These are phyloP conservation scores for Skeletonema menzelii DNA, from an alignment of 108 stramenopile species.

Conservation along the genomic window DNA sequence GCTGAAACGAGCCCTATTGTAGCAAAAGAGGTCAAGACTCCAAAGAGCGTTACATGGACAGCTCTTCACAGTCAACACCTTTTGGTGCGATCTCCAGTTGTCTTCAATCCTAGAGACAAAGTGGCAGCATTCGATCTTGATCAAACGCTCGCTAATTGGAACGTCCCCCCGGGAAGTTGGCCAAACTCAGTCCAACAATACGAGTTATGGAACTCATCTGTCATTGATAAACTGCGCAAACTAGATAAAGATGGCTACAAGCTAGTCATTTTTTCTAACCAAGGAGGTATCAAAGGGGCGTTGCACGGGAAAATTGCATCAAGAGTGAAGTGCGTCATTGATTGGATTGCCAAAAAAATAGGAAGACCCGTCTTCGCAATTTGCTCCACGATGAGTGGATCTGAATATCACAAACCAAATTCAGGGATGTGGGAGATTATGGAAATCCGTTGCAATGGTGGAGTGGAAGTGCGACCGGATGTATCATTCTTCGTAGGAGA, in stretches of 20 bases:
- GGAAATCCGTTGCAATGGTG: slow-evolving; percentile 43
- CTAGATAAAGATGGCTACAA: slow-evolving; percentile 61
- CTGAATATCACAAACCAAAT: slow-evolving; percentile 76
- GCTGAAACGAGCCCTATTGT: slow-evolving; percentile 18
- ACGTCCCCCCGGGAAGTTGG: slow-evolving; percentile 41
- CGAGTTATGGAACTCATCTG: slow-evolving; percentile 64
- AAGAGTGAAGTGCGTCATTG: slow-evolving; percentile 57
- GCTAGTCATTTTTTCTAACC: slow-evolving; percentile 76
- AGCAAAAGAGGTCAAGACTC: slow-evolving; percentile 15
- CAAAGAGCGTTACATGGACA: slow-evolving; percentile 22
- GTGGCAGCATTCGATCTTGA: slow-evolving; percentile 87
- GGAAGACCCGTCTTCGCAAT: slow-evolving; percentile 70
- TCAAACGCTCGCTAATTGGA: slow-evolving; percentile 71
- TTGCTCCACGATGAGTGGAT: slow-evolving; percentile 53
- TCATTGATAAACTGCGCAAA: slow-evolving; percentile 51
- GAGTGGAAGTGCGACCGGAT: slow-evolving; percentile 45
- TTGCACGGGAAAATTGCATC: slow-evolving; percentile 74
- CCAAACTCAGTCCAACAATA: slow-evolving; percentile 64
- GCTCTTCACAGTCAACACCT: slow-evolving; percentile 41
- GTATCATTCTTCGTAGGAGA: slow-evolving; percentile 82
- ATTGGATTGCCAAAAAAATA: slow-evolving; percentile 67
- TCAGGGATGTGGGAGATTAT: slow-evolving; percentile 67
- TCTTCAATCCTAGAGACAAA: slow-evolving; percentile 22
- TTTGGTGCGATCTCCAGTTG: slow-evolving; percentile 15
- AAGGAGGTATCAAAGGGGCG: slow-evolving; percentile 70